Percentiles rank a stretch among this genome's conserved stretches.
Conservation (phyloP, 1,284 basidiomycete genomes). For the Cryptococcus hybrid region DNA sequence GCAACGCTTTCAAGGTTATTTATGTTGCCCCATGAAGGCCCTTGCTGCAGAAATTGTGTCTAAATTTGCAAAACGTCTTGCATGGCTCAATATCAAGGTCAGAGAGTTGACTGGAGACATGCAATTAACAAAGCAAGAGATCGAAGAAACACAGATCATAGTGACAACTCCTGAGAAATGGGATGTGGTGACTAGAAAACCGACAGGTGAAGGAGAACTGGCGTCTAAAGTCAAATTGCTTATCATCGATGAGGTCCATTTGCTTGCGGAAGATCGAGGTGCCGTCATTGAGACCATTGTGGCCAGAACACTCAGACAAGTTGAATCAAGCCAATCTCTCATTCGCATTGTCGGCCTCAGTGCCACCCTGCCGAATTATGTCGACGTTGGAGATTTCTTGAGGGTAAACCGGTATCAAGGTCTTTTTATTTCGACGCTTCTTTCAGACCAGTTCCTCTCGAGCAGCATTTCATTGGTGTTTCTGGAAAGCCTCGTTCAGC, state of each 20-base stretch:
- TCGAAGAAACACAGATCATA: conserved; percentile 95
- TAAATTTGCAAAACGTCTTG: conserved; percentile 86
- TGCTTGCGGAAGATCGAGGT: conserved; percentile 96
- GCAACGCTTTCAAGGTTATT: conserved; percentile 88
- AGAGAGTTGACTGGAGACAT: conserved; percentile 97
- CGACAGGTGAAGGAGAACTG: conserved; percentile 92
- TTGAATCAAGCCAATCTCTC: conserved; percentile 93
- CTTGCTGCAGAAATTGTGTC: conserved; percentile 92
- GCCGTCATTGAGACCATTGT: conserved; percentile 99
- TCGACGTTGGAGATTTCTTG: conserved; percentile 95
- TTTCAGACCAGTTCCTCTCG: conserved; percentile 93
- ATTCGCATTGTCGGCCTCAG: conserved; percentile 99
- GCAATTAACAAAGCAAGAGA: conserved; percentile 93
- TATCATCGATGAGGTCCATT: conserved; percentile 98
- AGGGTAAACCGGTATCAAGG: conserved; percentile 85
- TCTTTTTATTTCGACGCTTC: conserved; percentile 98
- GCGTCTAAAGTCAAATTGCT: conserved; percentile 88
- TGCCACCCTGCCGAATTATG: conserved; percentile 95
- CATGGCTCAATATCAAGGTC: conserved; percentile 84
- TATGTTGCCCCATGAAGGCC: conserved; percentile 99
- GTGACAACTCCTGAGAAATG: conserved; percentile 99
- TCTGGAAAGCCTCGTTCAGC: conserved; percentile 82
- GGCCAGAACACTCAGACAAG: conserved; percentile 89
- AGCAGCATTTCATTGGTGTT: conserved; percentile 96
- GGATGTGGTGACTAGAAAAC: conserved; percentile 98